Percentiles rank a stretch among this genome's conserved stretches.
These are phyloP conservation scores for Talaromyces sp. DNA, from an alignment of 2,329 filamentous ascomycete species.

Conservation along the genomic window DNA sequence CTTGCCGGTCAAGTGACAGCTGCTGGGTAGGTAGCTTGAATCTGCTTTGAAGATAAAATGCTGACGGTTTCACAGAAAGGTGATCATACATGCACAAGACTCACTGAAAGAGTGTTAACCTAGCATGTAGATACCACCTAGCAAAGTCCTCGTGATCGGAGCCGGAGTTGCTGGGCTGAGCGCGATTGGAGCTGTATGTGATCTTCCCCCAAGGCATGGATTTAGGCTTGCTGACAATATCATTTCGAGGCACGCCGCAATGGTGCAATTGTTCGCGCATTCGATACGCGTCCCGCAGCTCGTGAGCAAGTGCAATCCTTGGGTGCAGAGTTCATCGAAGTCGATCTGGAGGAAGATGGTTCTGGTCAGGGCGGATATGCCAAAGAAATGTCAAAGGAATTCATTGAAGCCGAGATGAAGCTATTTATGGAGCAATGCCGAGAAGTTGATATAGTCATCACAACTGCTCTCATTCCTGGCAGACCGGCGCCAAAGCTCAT, in stretches of 20 bases:
- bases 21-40: conserved; percentile 55
- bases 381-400: conserved; percentile 92
- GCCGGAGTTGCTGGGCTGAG: conserved; percentile 85
- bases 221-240: neutral
- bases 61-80: conserved; percentile 26
- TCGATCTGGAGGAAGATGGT: conserved; percentile 79
- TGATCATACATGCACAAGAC: conserved; percentile 9
- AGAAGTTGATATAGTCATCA: conserved; percentile 90
- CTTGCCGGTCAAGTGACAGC: conserved; percentile 86
- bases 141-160: conserved; percentile 85
- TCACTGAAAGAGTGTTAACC: neutral
- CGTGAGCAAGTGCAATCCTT: conserved; percentile 87
- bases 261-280: conserved; percentile 84
- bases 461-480: conserved; percentile 85
- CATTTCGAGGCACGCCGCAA: conserved; percentile 64
- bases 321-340: conserved; percentile 85
- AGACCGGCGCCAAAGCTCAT: conserved; percentile 79
- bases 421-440: conserved; percentile 81
- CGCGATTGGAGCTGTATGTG: conserved; percentile 69
- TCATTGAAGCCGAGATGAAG: conserved; percentile 89
- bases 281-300: conserved; percentile 84
- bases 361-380: conserved; percentile 82
- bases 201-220: neutral
- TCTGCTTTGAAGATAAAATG: neutral
- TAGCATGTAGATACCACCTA: conserved; percentile 69